These are phyloP conservation scores for Linnemannia schmuckeri DNA, from an alignment of 192 early-diverging fungal species.

Conservation along the genomic window DNA sequence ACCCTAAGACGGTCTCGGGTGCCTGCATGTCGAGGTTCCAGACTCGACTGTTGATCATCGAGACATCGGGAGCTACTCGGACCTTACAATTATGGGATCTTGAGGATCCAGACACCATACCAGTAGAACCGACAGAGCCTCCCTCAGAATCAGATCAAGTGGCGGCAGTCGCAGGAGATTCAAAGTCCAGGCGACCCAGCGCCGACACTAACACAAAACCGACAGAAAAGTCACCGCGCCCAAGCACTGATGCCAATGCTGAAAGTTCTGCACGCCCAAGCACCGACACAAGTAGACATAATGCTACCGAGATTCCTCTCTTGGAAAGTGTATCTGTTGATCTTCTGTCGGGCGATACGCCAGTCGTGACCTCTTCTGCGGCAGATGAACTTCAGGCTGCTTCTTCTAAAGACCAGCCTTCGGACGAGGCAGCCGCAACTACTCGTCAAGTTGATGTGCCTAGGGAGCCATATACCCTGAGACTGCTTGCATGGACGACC, in stretches of 20 bases:
- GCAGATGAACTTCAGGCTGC: background rate
- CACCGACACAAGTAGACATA: background rate
- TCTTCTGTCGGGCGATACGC: background rate
- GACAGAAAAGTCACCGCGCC: background rate
- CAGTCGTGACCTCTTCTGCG: background rate
- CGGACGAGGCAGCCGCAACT: background rate
- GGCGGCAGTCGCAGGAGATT: background rate
- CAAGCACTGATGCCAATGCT: background rate
- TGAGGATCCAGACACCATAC: background rate
- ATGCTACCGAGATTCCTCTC: background rate
- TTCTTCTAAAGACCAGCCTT: background rate
- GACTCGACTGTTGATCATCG: background rate
- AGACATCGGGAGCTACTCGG: background rate
- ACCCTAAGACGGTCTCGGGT: background rate
- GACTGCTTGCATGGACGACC: background rate
- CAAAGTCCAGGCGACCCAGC: background rate
- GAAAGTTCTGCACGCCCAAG: background rate
- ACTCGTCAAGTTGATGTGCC: background rate
- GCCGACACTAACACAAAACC: background rate
- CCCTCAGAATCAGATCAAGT: background rate
- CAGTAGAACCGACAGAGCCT: no score
- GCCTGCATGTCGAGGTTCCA: background rate
- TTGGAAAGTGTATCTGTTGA: background rate
- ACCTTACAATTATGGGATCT: background rate
- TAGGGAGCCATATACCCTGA: background rate